Conservation (phyloP, 495 filamentous ascomycete species). For the Astrocystis sublimbata region DNA sequence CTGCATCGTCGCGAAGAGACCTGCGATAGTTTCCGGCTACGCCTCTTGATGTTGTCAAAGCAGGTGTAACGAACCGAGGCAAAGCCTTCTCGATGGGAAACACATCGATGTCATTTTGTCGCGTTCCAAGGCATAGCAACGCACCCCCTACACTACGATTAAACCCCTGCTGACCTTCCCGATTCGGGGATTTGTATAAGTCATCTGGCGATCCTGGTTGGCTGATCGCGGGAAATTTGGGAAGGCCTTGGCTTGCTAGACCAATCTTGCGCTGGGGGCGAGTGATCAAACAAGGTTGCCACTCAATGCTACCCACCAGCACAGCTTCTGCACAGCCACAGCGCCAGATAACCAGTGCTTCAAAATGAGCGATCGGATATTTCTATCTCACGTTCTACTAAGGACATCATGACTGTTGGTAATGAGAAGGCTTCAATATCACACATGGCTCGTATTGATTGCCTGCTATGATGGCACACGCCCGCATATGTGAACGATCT, state of each 20-base stretch:
- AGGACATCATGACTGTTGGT: no score
- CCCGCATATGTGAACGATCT: no score
- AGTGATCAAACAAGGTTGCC: background rate
- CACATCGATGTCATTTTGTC: background rate
- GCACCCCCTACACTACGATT: background rate
- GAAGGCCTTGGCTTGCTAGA: background rate
- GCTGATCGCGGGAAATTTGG: background rate
- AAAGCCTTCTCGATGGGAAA: background rate
- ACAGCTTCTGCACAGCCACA: no score
- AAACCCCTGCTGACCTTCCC: constrained; percentile 5
- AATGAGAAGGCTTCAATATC: no score
- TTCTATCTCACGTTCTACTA: no score
- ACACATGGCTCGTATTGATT: no score
- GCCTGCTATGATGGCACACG: no score
- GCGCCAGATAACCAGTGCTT: no score
- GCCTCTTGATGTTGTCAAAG: background rate
- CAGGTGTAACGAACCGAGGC: background rate
- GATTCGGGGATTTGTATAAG: background rate
- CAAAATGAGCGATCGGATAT: no score
- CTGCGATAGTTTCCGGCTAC: background rate
- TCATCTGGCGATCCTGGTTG: constrained; percentile 5
- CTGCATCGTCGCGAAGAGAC: constrained; percentile 17
- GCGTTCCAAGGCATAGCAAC: background rate
- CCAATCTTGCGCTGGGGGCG: background rate
- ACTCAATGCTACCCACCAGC: background rate